Conservation (phyloP, 805 yeast genomes). For the Monosporozyma aquatica region DNA sequence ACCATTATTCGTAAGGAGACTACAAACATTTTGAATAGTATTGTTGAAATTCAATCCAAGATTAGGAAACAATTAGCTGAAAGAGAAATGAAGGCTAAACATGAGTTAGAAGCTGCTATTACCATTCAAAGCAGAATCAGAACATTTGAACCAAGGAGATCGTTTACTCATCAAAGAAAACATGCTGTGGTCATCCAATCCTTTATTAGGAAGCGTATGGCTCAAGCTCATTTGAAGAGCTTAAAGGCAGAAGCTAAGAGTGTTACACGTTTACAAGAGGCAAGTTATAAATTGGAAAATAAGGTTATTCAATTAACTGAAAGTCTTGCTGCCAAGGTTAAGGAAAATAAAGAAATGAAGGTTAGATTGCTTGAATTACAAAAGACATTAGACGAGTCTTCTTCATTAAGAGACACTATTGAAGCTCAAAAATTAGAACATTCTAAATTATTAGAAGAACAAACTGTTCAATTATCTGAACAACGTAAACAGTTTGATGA, state of each 20-base stretch:
- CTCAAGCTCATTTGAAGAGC: constrained; percentile 51
- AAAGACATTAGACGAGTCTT: constrained; percentile 44
- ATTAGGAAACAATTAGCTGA: constrained; percentile 48
- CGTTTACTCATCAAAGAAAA: constrained; percentile 37
- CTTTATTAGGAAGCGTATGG: constrained; percentile 64
- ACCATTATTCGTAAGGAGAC: constrained; percentile 37
- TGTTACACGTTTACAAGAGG: constrained; percentile 81
- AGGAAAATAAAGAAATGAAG: constrained; percentile 68
- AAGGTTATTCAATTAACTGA: constrained; percentile 96
- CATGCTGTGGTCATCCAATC: constrained; percentile 70
- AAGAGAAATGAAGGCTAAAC: constrained; percentile 39
- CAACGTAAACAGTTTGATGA: constrained; percentile 43
- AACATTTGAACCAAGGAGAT: constrained; percentile 52
- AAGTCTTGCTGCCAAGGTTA: constrained; percentile 64
- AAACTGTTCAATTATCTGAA: constrained; percentile 39
- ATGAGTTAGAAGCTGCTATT: constrained; percentile 55
- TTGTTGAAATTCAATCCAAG: constrained; percentile 40
- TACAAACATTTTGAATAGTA: constrained; percentile 22
- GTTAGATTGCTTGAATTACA: constrained; percentile 48
- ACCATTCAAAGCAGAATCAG: constrained; percentile 67
- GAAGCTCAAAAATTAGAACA: constrained; percentile 48
- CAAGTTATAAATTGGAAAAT: constrained; percentile 86
- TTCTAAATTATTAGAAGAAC: constrained; percentile 37
- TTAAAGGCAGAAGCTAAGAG: constrained; percentile 86
- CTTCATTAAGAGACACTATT: constrained; percentile 43